Evolutionary conservation across 768 basidiomycete species (phyloP).

Genomic region (Cytidiella melzeri): DNA sequence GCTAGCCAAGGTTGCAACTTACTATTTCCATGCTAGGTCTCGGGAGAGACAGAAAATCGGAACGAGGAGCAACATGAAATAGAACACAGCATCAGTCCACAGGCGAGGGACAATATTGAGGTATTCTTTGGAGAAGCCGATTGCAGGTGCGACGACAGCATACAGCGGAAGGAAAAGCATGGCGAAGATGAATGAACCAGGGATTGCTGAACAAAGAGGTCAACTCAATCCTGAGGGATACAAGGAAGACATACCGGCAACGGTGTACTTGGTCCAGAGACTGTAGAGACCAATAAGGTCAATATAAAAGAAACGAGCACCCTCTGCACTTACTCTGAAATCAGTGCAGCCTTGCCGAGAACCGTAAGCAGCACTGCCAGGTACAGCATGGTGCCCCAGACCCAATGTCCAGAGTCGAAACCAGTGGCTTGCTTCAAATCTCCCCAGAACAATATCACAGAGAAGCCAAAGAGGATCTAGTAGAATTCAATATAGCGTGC

Average conservation of each 20-base stretch:
- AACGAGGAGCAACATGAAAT: slow-evolving; percentile 78
- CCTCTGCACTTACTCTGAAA: slow-evolving; percentile 80
- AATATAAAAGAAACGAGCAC: not conserved
- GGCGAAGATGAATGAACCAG: slow-evolving; percentile 95
- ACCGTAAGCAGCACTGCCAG: slow-evolving; percentile 90
- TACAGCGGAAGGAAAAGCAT: slow-evolving; percentile 94
- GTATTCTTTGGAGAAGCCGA: slow-evolving; percentile 90
- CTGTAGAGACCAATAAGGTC: slow-evolving; percentile 34
- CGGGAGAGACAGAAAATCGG: slow-evolving; percentile 81
- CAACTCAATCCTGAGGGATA: not conserved
- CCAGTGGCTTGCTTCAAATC: slow-evolving; percentile 80
- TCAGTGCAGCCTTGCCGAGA: slow-evolving; percentile 92
- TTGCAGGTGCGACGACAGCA: slow-evolving; percentile 74
- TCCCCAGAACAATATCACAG: slow-evolving; percentile 88
- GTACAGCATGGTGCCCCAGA: slow-evolving; percentile 97
- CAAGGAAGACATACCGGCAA: slow-evolving; percentile 54
- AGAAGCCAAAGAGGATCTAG: slow-evolving; percentile 84
- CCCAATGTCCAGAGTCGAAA: slow-evolving; percentile 90
- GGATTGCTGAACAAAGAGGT: slow-evolving; percentile 61
- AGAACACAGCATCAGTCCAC: slow-evolving; percentile 87
- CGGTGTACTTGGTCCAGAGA: slow-evolving; percentile 99
- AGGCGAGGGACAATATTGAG: slow-evolving; percentile 82
- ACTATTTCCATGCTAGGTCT: slow-evolving; percentile 99
- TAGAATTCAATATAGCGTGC: not conserved
- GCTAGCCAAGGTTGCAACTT: slow-evolving; percentile 28